Percentiles rank a stretch among this genome's conserved stretches.
phyloP scores from a whole-genome alignment of 2,329 filamentous ascomycete species.

The Aschersonia sp. region DNA sequence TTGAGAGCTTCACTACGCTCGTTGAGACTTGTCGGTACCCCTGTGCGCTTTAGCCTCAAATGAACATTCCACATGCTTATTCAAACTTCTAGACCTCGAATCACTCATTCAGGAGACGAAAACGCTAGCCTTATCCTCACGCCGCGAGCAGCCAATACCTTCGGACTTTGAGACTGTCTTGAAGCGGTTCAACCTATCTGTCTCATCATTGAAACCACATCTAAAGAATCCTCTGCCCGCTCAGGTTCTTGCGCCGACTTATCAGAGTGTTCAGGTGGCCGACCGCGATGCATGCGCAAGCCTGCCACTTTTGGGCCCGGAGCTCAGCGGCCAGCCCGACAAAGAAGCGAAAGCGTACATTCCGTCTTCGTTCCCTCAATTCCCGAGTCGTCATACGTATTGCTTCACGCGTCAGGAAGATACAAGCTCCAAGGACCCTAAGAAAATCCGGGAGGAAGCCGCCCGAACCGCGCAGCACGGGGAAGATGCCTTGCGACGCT shows the following conservation, averaged over 20 bases:
- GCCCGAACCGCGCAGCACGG: conserved; percentile 45
- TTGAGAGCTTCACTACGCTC: conserved; percentile 41
- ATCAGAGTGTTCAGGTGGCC: conserved; percentile 19
- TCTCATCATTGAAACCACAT: conserved; percentile 39
- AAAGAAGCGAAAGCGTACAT: conserved; percentile 42
- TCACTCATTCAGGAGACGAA: conserved; percentile 34
- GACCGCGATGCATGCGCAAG: conserved; percentile 25
- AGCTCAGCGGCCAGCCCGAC: conserved; percentile 43
- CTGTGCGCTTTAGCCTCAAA: not conserved
- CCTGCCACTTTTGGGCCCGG: conserved; percentile 32
- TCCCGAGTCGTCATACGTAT: conserved; percentile 52
- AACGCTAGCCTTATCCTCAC: conserved; percentile 29
- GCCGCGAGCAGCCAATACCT: conserved; percentile 38
- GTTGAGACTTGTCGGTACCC: conserved; percentile 40
- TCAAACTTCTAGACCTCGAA: conserved; percentile 27
- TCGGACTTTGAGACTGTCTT: conserved; percentile 42
- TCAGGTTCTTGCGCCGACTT: conserved; percentile 21
- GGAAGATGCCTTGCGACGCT: conserved; percentile 43
- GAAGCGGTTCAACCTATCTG: conserved; percentile 33
- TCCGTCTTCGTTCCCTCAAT: conserved; percentile 42
- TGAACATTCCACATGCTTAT: conserved; percentile 3
- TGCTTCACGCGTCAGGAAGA: conserved; percentile 41
- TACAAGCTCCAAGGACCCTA: conserved; percentile 30
- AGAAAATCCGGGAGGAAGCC: conserved; percentile 45
- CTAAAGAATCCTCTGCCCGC: conserved; percentile 35